phyloP scores from a whole-genome alignment of 31 red algal species.

The Bonnemaisonia californica region DNA sequence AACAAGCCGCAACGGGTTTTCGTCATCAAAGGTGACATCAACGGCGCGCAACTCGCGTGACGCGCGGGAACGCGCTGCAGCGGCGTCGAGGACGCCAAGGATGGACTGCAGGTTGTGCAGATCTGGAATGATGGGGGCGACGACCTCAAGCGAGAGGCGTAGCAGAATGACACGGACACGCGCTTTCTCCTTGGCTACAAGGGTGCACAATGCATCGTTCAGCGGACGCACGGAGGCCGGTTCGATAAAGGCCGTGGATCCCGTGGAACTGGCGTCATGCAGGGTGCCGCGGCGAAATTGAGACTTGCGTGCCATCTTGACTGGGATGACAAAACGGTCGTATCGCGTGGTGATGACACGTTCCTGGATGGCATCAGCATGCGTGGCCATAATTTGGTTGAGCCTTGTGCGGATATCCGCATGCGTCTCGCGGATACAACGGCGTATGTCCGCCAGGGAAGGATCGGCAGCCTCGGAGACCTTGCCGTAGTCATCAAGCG shows the following conservation, averaged over 20 bases:
- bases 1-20: constrained; percentile 45
- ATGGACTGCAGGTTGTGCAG: constrained; percentile 28
- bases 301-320: constrained; percentile 67
- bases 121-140: constrained; percentile 55
- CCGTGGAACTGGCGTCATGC: constrained; percentile 82
- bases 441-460: constrained; percentile 48
- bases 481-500: constrained; percentile 74
- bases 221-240: constrained; percentile 63
- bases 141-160: constrained; percentile 41
- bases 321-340: constrained; percentile 86
- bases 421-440: constrained; percentile 24
- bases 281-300: constrained; percentile 65
- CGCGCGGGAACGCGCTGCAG: constrained; percentile 75
- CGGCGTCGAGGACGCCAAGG: constrained; percentile 61
- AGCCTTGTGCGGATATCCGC: constrained; percentile 19
- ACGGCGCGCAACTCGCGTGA: constrained; percentile 49
- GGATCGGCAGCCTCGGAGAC: constrained; percentile 54
- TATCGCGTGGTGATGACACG: constrained; percentile 72
- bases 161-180: constrained; percentile 49
- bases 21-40: constrained; percentile 58
- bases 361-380: constrained; percentile 76
- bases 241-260: constrained; percentile 83
- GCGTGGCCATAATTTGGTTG: constrained; percentile 40
- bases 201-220: constrained; percentile 54
- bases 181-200: constrained; percentile 69